Evolutionary conservation across 2,329 filamentous ascomycete species (phyloP).

Genomic region (Berkeleyomyces basicola): DNA sequence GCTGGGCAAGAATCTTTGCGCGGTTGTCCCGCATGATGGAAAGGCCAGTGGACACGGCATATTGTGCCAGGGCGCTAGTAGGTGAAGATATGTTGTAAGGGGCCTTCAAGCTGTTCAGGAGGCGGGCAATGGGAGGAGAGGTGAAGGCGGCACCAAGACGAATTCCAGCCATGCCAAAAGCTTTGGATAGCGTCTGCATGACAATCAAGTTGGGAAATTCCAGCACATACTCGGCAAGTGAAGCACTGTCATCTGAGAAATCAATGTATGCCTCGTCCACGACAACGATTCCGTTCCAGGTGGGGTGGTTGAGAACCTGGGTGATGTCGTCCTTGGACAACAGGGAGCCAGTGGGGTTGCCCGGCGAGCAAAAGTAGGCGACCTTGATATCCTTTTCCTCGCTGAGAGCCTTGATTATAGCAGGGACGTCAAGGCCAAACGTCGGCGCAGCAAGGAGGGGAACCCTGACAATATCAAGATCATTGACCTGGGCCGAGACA

Average conservation of each 20-base stretch:
- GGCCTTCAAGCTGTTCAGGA: slow-evolving; percentile 87
- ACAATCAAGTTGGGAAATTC: slow-evolving; percentile 94
- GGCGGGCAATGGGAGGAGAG: slow-evolving; percentile 50
- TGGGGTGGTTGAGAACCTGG: slow-evolving; percentile 62
- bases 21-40: slow-evolving; percentile 55
- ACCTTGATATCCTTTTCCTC: slow-evolving; percentile 55
- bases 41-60: slow-evolving; percentile 56
- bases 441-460: slow-evolving; percentile 54
- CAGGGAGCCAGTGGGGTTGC: slow-evolving; percentile 77
- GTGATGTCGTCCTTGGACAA: slow-evolving; percentile 61
- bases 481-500: slow-evolving; percentile 88
- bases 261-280: slow-evolving; percentile 94
- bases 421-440: slow-evolving; percentile 58
- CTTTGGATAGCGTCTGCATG: slow-evolving; percentile 97
- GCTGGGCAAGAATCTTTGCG: slow-evolving; percentile 54
- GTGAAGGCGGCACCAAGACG: slow-evolving; percentile 76
- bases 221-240: slow-evolving; percentile 76
- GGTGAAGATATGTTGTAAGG: slow-evolving; percentile 91
- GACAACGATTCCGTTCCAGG: slow-evolving; percentile 88
- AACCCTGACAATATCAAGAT: slow-evolving; percentile 72
- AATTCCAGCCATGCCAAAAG: slow-evolving; percentile 89
- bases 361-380: slow-evolving; percentile 83
- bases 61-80: slow-evolving; percentile 63
- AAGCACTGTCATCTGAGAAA: slow-evolving; percentile 61
- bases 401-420: slow-evolving; percentile 50